These are phyloP conservation scores for Annulohypoxylon nitens DNA, from an alignment of 495 filamentous ascomycete genomes.

Conservation along the genomic window DNA sequence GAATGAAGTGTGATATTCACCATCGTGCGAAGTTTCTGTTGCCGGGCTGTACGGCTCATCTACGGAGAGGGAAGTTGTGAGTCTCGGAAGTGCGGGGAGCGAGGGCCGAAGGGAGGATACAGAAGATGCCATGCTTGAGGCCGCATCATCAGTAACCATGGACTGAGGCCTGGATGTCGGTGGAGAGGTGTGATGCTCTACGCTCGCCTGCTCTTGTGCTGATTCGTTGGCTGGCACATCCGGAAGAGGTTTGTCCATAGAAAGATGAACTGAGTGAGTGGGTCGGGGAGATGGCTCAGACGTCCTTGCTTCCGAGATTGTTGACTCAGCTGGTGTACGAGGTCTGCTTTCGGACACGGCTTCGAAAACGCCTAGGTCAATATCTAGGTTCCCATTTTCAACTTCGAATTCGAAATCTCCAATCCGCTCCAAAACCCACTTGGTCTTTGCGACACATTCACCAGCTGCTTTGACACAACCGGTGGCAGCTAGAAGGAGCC, in stretches of 20 bases:
- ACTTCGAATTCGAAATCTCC: conserved; percentile 92
- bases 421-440: conserved; percentile 85
- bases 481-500: conserved; percentile 83
- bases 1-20: conserved; percentile 62
- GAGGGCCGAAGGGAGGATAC: conserved; percentile 58
- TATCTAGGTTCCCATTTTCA: conserved; percentile 57
- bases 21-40: conserved; percentile 56
- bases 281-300: conserved; percentile 48
- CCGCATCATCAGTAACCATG: conserved; percentile 50
- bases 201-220: conserved; percentile 51
- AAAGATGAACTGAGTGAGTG: conserved; percentile 33
- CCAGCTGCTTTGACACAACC: conserved; percentile 90
- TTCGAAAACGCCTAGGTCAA: conserved; percentile 62
- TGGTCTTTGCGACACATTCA: conserved; percentile 89
- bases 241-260: conserved; percentile 51
- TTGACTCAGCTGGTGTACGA: conserved; percentile 55
- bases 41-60: conserved; percentile 63
- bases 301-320: conserved; percentile 50
- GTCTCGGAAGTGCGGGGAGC: conserved; percentile 62
- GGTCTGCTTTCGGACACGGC: conserved; percentile 48
- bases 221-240: conserved; percentile 59
- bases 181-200: conserved; percentile 52
- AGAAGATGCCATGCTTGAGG: conserved; percentile 54
- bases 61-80: conserved; percentile 60
- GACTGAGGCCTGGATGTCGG: conserved; percentile 57